These are phyloP conservation scores for Lactifluus subvellereus DNA, from an alignment of 768 basidiomycete genomes.

Conservation along the genomic window DNA sequence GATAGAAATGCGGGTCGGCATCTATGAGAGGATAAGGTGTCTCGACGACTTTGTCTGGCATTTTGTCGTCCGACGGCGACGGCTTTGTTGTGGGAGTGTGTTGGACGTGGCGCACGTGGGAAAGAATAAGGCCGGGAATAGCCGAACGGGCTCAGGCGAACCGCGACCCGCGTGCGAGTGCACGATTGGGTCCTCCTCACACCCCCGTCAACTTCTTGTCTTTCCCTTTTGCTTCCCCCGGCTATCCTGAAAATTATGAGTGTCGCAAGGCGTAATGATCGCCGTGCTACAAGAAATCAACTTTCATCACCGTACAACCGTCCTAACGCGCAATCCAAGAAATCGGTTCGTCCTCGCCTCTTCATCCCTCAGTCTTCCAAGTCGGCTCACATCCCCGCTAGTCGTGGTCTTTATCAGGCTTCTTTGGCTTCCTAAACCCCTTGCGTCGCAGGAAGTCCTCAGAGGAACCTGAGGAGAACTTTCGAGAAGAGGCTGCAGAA, in stretches of 20 bases:
- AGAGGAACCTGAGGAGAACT: constrained; percentile 18
- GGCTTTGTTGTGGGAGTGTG: not conserved
- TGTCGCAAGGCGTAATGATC: constrained; percentile 43
- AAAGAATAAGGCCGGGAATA: constrained; percentile 10
- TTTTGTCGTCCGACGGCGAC: constrained; percentile 25
- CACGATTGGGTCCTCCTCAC: not conserved
- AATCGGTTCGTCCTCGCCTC: constrained; percentile 39
- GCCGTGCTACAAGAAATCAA: constrained; percentile 19
- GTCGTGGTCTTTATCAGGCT: constrained; percentile 46
- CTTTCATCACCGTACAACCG: constrained; percentile 55
- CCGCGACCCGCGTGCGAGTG: not conserved
- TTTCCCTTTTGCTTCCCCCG: not conserved
- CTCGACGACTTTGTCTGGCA: constrained; percentile 49
- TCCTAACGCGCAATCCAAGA: constrained; percentile 33
- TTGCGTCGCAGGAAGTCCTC: constrained; percentile 30
- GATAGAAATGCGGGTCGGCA: constrained; percentile 80
- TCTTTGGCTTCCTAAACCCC: constrained; percentile 51
- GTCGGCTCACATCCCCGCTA: constrained; percentile 29
- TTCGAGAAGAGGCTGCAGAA: constrained; percentile 6
- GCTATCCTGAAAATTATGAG: constrained; percentile 41
- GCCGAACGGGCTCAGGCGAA: constrained; percentile 4
- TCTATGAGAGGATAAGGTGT: constrained; percentile 90
- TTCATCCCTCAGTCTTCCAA: constrained; percentile 12
- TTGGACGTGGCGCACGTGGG: constrained; percentile 15
- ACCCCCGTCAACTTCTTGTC: not conserved